These are phyloP conservation scores for Metschnikowia kofuensis DNA, from an alignment of 805 yeast species.

Conservation along the genomic window DNA sequence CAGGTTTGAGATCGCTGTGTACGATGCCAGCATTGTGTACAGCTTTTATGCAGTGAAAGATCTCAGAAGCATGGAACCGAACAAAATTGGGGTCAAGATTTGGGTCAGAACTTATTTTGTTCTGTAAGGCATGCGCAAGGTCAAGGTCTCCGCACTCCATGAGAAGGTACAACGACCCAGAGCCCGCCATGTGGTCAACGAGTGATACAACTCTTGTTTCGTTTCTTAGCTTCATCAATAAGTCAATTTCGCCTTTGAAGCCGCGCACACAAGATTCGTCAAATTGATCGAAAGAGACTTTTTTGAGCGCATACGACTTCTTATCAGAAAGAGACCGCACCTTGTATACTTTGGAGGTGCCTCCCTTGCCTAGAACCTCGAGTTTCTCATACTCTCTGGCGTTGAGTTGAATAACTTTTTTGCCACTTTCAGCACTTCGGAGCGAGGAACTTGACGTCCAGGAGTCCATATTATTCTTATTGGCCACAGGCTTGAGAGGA, in stretches of 20 bases:
- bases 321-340: constrained; percentile 54
- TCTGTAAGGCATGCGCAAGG: constrained; percentile 73
- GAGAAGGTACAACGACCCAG: constrained; percentile 63
- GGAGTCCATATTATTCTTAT: background rate
- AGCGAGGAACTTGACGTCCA: background rate
- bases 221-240: constrained; percentile 58
- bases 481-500: background rate
- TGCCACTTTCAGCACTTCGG: constrained; percentile 20
- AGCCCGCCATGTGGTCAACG: constrained; percentile 67
- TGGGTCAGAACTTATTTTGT: constrained; percentile 43
- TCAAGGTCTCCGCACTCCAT: constrained; percentile 97
- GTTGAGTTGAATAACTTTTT: constrained; percentile 42
- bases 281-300: constrained; percentile 76
- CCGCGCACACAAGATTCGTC: constrained; percentile 72
- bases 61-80: constrained; percentile 72
- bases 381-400: constrained; percentile 65
- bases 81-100: constrained; percentile 70
- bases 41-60: constrained; percentile 76
- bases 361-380: constrained; percentile 86
- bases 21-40: constrained; percentile 88
- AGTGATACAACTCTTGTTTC: constrained; percentile 71
- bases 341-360: constrained; percentile 86
- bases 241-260: constrained; percentile 86
- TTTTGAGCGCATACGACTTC: constrained; percentile 72
- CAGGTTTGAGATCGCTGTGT: constrained; percentile 73